Evolutionary conservation across 2,329 filamentous ascomycete species (phyloP).

Genomic region (Herpotrichia juniperi): DNA sequence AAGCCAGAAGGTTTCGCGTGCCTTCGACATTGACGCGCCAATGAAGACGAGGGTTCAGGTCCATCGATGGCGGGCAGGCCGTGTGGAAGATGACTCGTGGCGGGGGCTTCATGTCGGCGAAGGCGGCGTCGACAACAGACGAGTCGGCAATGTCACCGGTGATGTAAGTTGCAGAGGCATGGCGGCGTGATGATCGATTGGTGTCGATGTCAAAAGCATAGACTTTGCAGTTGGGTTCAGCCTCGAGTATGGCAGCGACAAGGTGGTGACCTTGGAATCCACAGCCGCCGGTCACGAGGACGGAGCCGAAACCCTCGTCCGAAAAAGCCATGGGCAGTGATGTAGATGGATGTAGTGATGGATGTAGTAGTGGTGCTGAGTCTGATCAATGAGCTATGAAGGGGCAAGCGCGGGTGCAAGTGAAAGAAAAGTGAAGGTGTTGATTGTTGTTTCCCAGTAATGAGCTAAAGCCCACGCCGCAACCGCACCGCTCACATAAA

Average conservation of each 20-base stretch:
- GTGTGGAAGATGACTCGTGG: constrained; percentile 16
- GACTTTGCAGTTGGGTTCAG: constrained; percentile 5
- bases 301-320: no score
- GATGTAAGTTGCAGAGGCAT: constrained; percentile 15
- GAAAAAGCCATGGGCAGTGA: no score
- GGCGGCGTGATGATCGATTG: constrained; percentile 8
- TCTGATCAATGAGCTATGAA: no score
- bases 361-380: no score
- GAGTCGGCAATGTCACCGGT: constrained; percentile 14
- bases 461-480: no score
- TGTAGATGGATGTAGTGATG: no score
- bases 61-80: constrained; percentile 14
- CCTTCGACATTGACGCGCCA: constrained; percentile 14
- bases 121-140: constrained; percentile 10
- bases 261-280: constrained; percentile 19
- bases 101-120: constrained; percentile 9
- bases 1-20: constrained; percentile 14
- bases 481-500: no score
- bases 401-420: no score
- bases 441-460: no score
- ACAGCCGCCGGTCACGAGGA: constrained; percentile 20
- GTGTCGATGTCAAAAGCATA: constrained; percentile 17
- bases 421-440: no score
- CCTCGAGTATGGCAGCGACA: constrained; percentile 11
- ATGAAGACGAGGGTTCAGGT: constrained; percentile 3